Conservation (phyloP, 1,284 basidiomycete species). For the Xanthoconium separans region DNA sequence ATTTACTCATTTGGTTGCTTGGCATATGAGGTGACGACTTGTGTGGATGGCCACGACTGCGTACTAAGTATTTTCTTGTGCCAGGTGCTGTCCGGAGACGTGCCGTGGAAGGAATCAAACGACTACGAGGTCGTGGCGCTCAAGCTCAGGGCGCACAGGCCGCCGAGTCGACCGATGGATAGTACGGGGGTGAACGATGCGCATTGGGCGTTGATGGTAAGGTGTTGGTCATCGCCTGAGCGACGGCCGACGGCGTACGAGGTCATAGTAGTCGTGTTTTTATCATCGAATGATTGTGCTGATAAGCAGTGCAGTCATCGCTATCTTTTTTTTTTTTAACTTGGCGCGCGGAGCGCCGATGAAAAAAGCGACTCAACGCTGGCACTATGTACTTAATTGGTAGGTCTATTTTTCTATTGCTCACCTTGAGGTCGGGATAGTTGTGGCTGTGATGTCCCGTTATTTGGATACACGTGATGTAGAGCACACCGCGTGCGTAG, state of each 20-base stretch:
- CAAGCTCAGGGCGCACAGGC: background rate
- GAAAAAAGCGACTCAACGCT: no score
- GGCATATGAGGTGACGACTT: constrained; percentile 9
- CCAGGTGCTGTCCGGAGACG: constrained; percentile 9
- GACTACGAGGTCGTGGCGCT: background rate
- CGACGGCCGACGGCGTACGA: background rate
- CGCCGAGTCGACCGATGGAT: background rate
- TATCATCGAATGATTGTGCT: no score
- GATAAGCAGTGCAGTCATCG: no score
- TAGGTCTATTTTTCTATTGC: no score
- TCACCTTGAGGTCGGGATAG: no score
- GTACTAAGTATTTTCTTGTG: background rate
- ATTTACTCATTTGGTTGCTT: constrained; percentile 10
- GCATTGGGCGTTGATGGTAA: constrained; percentile 4
- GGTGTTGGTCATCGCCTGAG: constrained; percentile 4
- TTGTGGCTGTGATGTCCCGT: no score
- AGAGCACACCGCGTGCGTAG: no score
- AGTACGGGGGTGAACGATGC: background rate
- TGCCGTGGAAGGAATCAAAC: constrained; percentile 8
- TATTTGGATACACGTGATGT: no score
- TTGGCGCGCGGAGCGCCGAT: no score
- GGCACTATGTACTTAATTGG: no score
- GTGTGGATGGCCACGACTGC: no score
- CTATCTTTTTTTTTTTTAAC: no score
- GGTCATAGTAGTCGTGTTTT: background rate